Conservation (phyloP, 495 filamentous ascomycete species). For the Glonium stellatum region DNA sequence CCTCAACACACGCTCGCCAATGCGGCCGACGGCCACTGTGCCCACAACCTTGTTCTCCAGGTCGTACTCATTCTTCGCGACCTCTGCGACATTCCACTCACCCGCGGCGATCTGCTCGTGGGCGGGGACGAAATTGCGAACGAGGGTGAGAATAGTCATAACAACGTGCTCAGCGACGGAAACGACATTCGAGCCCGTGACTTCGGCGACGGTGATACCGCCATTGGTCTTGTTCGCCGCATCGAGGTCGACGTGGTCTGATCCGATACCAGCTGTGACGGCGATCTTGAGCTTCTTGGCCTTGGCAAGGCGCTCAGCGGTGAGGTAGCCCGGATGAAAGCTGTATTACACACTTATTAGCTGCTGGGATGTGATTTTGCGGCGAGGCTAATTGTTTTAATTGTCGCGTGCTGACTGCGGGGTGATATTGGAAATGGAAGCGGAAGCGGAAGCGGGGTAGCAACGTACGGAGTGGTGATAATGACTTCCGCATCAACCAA, state of each 20-base stretch:
- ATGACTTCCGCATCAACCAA: slow-evolving; percentile 95
- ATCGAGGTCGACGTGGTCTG: slow-evolving; percentile 95
- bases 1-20: slow-evolving; percentile 94
- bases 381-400: not conserved
- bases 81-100: slow-evolving; percentile 92
- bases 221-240: slow-evolving; percentile 98
- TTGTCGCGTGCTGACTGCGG: slow-evolving; percentile 9
- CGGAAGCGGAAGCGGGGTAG: not conserved
- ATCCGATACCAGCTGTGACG: slow-evolving; percentile 94
- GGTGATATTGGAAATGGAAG: slow-evolving; percentile 10
- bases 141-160: slow-evolving; percentile 95
- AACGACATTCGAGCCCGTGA: slow-evolving; percentile 63
- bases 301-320: slow-evolving; percentile 89
- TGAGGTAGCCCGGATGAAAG: slow-evolving; percentile 98
- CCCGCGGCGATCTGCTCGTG: slow-evolving; percentile 86
- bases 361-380: not conserved
- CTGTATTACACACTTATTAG: slow-evolving; percentile 38
- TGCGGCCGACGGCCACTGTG: slow-evolving; percentile 94
- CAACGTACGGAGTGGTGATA: slow-evolving; percentile 91
- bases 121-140: slow-evolving; percentile 96
- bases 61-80: slow-evolving; percentile 96
- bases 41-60: slow-evolving; percentile 96
- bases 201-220: slow-evolving; percentile 93
- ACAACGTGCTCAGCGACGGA: slow-evolving; percentile 62
- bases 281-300: slow-evolving; percentile 97